A percentile compares a stretch with the other conserved stretches of the same genome.
These are phyloP conservation scores for Arthrobotrys iridis DNA, from an alignment of 2,329 filamentous ascomycete genomes.

Conservation along the genomic window DNA sequence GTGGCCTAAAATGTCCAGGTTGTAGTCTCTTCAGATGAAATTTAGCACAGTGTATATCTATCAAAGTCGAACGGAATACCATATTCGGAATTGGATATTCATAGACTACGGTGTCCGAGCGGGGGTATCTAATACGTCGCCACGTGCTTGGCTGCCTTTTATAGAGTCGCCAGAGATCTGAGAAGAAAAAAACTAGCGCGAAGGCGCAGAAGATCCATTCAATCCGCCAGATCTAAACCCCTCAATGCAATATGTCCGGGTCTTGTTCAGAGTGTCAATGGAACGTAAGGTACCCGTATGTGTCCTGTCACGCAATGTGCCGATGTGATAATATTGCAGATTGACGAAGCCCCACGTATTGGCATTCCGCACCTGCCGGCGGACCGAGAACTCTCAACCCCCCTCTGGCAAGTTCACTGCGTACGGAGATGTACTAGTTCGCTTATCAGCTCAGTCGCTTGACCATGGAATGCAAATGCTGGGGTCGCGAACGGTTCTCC, in stretches of 20 bases:
- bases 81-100: too few relatives aligned
- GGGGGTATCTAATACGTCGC: not conserved
- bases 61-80: too few relatives aligned
- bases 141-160: not conserved
- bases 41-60: too few relatives aligned
- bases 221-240: constrained; percentile 6
- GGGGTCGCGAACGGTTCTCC: constrained; percentile 22
- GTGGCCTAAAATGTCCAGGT: constrained; percentile 33
- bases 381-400: not conserved
- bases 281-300: not conserved
- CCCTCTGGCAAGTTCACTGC: not conserved
- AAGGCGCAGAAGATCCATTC: constrained; percentile 5
- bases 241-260: not conserved
- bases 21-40: not conserved
- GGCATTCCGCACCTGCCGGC: constrained; percentile 3
- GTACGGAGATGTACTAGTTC: constrained; percentile 13
- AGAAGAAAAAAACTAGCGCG: not conserved
- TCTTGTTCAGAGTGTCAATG: not conserved
- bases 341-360: not conserved
- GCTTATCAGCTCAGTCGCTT: constrained; percentile 50
- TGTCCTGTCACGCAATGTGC: not conserved
- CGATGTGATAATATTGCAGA: not conserved
- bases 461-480: constrained; percentile 12
- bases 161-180: not conserved
- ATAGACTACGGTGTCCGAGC: too few relatives aligned